Base-by-base conservation (phyloP, 164 flowering plant species). In the Vitis rotundifolia region DNA sequence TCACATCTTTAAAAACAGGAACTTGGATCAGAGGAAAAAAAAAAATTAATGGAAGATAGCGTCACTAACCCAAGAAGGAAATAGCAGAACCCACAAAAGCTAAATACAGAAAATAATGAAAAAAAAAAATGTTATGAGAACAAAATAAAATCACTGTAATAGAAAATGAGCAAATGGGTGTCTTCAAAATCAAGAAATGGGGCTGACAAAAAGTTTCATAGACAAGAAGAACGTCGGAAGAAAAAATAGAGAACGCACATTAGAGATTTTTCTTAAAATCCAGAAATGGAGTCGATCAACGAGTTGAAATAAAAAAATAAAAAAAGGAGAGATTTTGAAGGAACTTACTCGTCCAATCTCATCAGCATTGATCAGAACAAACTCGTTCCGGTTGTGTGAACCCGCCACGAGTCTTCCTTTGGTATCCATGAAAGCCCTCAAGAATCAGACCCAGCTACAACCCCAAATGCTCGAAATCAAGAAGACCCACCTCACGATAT, bases 351-450 rank as follows among this genome's bases (percentile, higher is more conserved):
- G 74, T 60, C 87, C 89, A 82, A 77, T 68, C 63, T 90, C 98
- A 77, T 91, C 98, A 47, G 94, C 95, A 91, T 93, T 89, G 86
- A 93, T 91, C 47, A 91, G 88, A 57, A 93, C 83, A 71, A 93
- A 91, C 86, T 91, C 97, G 74, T 91, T 93, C 70, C 98, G 83
- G 75, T 89, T 91, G 65, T 91, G 98, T 70, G 98, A 93, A 65
- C 98, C 98, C 11, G 98, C 94, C 63, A 93, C 75, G 49, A 93
- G 90, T 63, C 92, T 76, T 15, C 97, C 95, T 68, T 82, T 81
- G 47, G 91, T 86, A 53, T 73, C 84, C 93, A 89, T 85, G 9
- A 37, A 26, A 62, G 47, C 65, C 51, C 64, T 14, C 19, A 57
- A 69, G 68, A 68, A 64, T 52, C 66, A 64, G 13, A 55, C 60